phyloP scores from a whole-genome alignment of 345 rosid genomes.

The Eutrema yunnanense region DNA sequence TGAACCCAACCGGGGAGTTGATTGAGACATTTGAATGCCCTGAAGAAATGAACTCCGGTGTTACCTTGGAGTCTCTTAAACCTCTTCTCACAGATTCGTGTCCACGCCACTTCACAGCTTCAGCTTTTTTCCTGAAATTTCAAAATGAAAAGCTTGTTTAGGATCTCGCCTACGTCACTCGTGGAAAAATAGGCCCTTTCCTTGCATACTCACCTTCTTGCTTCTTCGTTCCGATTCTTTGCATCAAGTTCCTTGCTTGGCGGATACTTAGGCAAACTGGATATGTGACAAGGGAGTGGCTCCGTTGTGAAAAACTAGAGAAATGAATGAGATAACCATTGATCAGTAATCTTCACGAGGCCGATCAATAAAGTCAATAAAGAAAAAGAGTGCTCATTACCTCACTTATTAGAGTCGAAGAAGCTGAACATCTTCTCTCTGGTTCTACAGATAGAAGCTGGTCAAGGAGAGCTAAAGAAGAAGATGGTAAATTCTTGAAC shows the following conservation, averaged over 20 bases:
- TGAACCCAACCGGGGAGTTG: slow-evolving; percentile 32
- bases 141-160: neutral
- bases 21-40: slow-evolving; percentile 44
- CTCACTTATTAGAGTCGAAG: slow-evolving; percentile 56
- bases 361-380: neutral
- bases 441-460: slow-evolving; percentile 71
- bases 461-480: slow-evolving; percentile 56
- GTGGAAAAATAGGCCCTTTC: neutral
- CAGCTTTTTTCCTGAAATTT: slow-evolving; percentile 54
- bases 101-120: slow-evolving; percentile 51
- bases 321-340: neutral
- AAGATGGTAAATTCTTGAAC: slow-evolving; percentile 47
- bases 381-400: slow-evolving; percentile 20
- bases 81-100: slow-evolving; percentile 67
- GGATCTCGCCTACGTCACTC: neutral
- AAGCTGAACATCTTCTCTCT: slow-evolving; percentile 52
- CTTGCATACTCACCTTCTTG: slow-evolving; percentile 41
- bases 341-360: neutral
- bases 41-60: slow-evolving; percentile 59
- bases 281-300: slow-evolving; percentile 63
- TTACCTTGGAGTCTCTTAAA: slow-evolving; percentile 40
- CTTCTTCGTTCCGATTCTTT: slow-evolving; percentile 51
- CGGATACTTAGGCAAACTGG: slow-evolving; percentile 63
- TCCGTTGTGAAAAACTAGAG: slow-evolving; percentile 56
- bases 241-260: slow-evolving; percentile 84